A percentile compares a stretch with the other conserved stretches of the same genome.
phyloP scores from a whole-genome alignment of 139 green algal genomes.

The Axilococcus clingmanii region DNA sequence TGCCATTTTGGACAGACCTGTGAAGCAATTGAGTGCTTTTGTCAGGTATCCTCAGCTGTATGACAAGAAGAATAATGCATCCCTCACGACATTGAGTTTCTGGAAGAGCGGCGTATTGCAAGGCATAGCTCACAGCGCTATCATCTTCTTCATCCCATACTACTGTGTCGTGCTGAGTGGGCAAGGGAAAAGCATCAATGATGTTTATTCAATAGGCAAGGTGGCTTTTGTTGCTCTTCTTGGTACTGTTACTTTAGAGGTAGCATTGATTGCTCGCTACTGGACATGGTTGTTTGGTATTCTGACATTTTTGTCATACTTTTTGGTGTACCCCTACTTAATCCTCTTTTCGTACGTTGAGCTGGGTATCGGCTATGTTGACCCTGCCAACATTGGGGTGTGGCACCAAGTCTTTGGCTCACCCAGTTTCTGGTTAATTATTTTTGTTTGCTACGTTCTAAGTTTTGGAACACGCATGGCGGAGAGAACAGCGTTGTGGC shows the following conservation, averaged over 20 bases:
- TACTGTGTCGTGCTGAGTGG: conserved; percentile 27
- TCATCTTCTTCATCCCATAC: conserved; percentile 56
- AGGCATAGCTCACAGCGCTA: conserved; percentile 26
- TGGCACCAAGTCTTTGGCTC: conserved; percentile 18
- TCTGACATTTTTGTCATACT: conserved; percentile 45
- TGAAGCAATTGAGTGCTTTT: conserved; percentile 29
- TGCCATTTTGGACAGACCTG: conserved; percentile 61
- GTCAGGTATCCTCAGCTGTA: conserved; percentile 49
- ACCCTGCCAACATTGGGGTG: conserved; percentile 40
- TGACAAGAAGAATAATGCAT: conserved; percentile 29
- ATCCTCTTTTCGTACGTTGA: conserved; percentile 45
- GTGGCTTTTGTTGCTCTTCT: conserved; percentile 44
- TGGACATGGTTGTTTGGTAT: conserved; percentile 53
- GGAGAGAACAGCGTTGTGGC: conserved; percentile 34
- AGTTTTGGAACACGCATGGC: conserved; percentile 34
- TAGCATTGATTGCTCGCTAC: conserved; percentile 47
- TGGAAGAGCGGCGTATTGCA: conserved; percentile 46
- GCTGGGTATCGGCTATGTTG: conserved; percentile 25
- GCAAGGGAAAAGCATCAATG: conserved; percentile 24
- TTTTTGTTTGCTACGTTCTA: conserved; percentile 25
- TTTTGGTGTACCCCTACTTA: conserved; percentile 52
- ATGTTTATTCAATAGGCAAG: conserved; percentile 49
- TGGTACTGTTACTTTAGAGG: conserved; percentile 50
- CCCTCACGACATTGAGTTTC: conserved; percentile 38
- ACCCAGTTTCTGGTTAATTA: conserved; percentile 39